These are phyloP conservation scores for Rickenella mellea DNA, from an alignment of 768 basidiomycete genomes.

Conservation along the genomic window DNA sequence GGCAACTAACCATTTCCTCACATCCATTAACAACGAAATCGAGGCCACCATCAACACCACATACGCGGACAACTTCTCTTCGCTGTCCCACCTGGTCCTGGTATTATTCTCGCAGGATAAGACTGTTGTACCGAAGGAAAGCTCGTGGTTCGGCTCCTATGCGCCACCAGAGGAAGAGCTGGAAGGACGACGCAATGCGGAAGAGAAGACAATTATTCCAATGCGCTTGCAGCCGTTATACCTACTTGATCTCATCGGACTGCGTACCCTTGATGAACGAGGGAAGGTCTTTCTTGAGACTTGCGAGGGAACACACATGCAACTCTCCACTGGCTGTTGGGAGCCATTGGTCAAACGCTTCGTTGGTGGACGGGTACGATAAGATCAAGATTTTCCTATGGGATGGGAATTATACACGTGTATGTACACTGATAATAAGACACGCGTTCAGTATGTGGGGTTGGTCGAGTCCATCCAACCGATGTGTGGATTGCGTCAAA, in stretches of 20 bases:
- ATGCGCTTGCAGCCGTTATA: constrained; percentile 72
- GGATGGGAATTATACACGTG: too few species aligned
- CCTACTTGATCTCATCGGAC: constrained; percentile 72
- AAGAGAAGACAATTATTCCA: constrained; percentile 40
- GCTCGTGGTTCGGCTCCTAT: constrained; percentile 79
- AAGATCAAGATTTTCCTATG: too few species aligned
- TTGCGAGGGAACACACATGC: constrained; percentile 75
- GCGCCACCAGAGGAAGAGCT: constrained; percentile 27
- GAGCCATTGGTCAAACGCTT: constrained; percentile 31
- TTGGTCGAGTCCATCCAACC: too few species aligned
- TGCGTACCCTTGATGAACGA: constrained; percentile 59
- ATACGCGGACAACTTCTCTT: constrained; percentile 50
- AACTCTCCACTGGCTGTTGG: constrained; percentile 51
- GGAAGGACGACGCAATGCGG: background rate
- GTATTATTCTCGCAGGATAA: constrained; percentile 64
- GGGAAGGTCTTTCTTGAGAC: constrained; percentile 47
- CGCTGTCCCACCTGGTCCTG: constrained; percentile 60
- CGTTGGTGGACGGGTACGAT: constrained; percentile 10
- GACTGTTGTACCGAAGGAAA: constrained; percentile 79
- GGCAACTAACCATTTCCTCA: constrained; percentile 52
- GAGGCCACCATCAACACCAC: constrained; percentile 41
- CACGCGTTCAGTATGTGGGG: too few species aligned
- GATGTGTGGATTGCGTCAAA: too few species aligned
- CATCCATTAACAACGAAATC: constrained; percentile 75
- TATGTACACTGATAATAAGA: too few species aligned